These are phyloP conservation scores for Moricandia arvensis DNA, from an alignment of 345 rosid species.

Conservation along the genomic window DNA sequence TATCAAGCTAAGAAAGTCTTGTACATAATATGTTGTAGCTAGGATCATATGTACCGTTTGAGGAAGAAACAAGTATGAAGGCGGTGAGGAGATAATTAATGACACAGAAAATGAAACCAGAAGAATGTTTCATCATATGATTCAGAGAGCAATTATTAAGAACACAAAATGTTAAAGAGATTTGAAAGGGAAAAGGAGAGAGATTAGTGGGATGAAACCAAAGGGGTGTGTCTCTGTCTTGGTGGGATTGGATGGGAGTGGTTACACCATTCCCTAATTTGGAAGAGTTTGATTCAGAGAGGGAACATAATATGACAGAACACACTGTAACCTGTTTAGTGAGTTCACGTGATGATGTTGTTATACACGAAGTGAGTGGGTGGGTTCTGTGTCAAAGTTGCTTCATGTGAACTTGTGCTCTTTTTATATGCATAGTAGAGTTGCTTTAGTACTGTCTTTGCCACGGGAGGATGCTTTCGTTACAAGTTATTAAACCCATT, in stretches of 20 bases:
- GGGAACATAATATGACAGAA: constrained; percentile 27
- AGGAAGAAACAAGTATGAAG: constrained; percentile 33
- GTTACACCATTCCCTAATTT: constrained; percentile 10
- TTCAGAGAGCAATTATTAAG: constrained; percentile 13
- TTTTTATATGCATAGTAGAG: background rate
- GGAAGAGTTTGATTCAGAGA: constrained; percentile 6
- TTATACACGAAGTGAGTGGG: constrained; percentile 1
- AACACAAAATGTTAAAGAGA: constrained; percentile 9
- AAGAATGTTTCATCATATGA: constrained; percentile 27
- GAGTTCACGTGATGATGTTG: constrained; percentile 37
- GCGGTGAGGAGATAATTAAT: constrained; percentile 27
- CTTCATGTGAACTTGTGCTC: constrained; percentile 3
- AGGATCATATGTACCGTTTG: constrained; percentile 42
- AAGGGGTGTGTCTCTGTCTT: background rate
- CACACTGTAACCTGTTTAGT: constrained; percentile 13
- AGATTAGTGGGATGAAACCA: background rate
- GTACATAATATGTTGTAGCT: background rate
- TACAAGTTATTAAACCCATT: background rate
- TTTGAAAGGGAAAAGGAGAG: constrained; percentile 4
- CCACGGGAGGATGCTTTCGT: background rate
- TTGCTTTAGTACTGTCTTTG: background rate
- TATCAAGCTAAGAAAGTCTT: background rate
- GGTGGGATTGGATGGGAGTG: constrained; percentile 1
- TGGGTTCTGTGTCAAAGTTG: background rate
- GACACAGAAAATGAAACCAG: constrained; percentile 25